phyloP scores from a whole-genome alignment of 768 basidiomycete species.

The Tricholoma saponaceum region DNA sequence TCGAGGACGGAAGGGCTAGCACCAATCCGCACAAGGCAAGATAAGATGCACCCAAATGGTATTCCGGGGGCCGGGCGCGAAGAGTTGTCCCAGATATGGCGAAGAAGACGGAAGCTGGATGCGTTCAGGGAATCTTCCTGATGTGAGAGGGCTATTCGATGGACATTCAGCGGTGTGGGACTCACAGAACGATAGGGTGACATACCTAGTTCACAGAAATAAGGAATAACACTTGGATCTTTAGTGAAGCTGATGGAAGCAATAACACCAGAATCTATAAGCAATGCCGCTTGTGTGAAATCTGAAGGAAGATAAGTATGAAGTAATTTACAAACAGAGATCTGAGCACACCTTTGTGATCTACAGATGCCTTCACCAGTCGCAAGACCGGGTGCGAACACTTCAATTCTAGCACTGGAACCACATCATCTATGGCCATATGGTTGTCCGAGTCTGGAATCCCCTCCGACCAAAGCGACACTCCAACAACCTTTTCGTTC shows the following conservation, averaged over 20 bases:
- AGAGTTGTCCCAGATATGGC: constrained; percentile 26
- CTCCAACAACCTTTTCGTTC: constrained; percentile 22
- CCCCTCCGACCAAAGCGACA: constrained; percentile 25
- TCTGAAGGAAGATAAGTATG: constrained; percentile 29
- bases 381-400: constrained; percentile 18
- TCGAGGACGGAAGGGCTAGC: constrained; percentile 33
- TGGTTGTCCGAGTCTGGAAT: constrained; percentile 6
- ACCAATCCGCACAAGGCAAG: constrained; percentile 40
- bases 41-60: constrained; percentile 29
- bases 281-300: constrained; percentile 27
- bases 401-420: constrained; percentile 11
- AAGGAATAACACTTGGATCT: constrained; percentile 27
- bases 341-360: constrained; percentile 28
- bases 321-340: background rate
- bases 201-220: constrained; percentile 41
- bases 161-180: constrained; percentile 8
- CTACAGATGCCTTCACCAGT: constrained; percentile 27
- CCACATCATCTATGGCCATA: constrained; percentile 11
- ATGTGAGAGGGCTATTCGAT: constrained; percentile 23
- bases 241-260: constrained; percentile 25
- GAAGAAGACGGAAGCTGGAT: constrained; percentile 30
- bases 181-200: background rate
- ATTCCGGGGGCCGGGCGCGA: constrained; percentile 20
- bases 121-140: constrained; percentile 13
- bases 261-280: constrained; percentile 42